Percentiles rank a stretch among this genome's conserved stretches.
phyloP scores from a whole-genome alignment of 805 yeast genomes.

The Candida pini region DNA sequence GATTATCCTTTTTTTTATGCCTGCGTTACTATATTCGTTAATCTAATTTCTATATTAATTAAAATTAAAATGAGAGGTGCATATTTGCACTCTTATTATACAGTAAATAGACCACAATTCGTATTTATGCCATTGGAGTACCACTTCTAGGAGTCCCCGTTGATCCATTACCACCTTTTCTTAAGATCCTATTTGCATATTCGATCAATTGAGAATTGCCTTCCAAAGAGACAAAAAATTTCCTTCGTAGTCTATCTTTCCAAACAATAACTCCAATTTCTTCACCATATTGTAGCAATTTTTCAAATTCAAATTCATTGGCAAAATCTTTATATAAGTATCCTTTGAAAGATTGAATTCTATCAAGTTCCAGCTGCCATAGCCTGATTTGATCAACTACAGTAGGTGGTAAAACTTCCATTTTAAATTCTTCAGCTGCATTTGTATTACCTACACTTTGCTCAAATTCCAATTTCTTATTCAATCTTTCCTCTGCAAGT shows the following conservation, averaged over 20 bases:
- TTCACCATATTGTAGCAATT: slow-evolving; percentile 68
- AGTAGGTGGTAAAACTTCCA: slow-evolving; percentile 82
- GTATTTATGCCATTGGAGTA: slow-evolving; percentile 5
- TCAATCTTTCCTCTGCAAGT: slow-evolving; percentile 61
- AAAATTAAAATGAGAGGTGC: too few species aligned
- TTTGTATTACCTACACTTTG: slow-evolving; percentile 33
- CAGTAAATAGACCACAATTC: too few species aligned
- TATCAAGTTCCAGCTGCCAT: slow-evolving; percentile 95
- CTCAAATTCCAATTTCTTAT: slow-evolving; percentile 63
- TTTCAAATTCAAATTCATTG: slow-evolving; percentile 68
- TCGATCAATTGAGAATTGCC: slow-evolving; percentile 90
- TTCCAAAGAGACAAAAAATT: slow-evolving; percentile 82
- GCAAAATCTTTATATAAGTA: slow-evolving; percentile 83
- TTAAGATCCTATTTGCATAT: slow-evolving; percentile 65
- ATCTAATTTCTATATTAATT: too few species aligned
- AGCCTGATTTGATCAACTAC: slow-evolving; percentile 93
- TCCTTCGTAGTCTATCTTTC: slow-evolving; percentile 64
- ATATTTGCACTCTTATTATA: neutral
- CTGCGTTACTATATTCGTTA: too few species aligned
- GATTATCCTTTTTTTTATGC: too few species aligned
- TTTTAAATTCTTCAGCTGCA: slow-evolving; percentile 41
- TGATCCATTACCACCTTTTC: slow-evolving; percentile 17
- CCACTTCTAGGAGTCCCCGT: slow-evolving; percentile 6
- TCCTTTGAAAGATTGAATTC: slow-evolving; percentile 84
- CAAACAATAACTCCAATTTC: slow-evolving; percentile 92